Base-by-base conservation (phyloP, 1,284 basidiomycete species). In the Trametes versicolor region DNA sequence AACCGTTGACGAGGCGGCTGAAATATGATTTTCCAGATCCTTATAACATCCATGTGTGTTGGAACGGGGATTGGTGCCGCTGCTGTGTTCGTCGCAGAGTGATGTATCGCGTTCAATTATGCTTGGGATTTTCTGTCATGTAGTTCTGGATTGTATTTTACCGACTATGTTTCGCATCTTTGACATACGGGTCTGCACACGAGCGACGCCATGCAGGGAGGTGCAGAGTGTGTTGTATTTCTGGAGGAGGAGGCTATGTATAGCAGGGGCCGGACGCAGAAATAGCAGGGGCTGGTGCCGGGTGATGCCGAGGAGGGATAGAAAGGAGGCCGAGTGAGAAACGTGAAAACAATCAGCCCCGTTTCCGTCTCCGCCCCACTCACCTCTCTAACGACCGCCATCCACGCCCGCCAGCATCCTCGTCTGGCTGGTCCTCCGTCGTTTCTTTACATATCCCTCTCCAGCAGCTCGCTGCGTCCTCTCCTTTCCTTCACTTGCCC, bases 1-100 rank as follows among this genome's bases (percentile, higher is more conserved):
- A 70, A 55, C 47, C 23, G 50, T 32, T 39, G 37, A 39, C 52
- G 39, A 25, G 53, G 43, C 9, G 58, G 47, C 43, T 59, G 67
- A 36, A 66, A 32, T 54, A 13, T 58, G 4, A 10, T 5, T 23
- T 13, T 13, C 19, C 60, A 92, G 90, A 80, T 93, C 27, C 81
- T 94, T 51, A 86, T 95, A 41, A 93, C 92, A 1, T 89, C 89
- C n/a, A 95, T 96, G 94, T 93, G 92, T 70, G 88, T 93, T 66
- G 93, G 93, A 45, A 91, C 91, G n/a, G 93, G 93, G 23, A 94
- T 94, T 92, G 93, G 92, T 21, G 93, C 93, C n/a, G 93, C 76
- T 36, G 75, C 68, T 5, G 75, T 77, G 27, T 77, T 77, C 51
- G 72, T 78, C 19, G 72, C 74, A 27, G 77, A 78, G 49, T 76